Evolutionary conservation across 768 basidiomycete species (phyloP).

Genomic region (Favolaschia claudopus): DNA sequence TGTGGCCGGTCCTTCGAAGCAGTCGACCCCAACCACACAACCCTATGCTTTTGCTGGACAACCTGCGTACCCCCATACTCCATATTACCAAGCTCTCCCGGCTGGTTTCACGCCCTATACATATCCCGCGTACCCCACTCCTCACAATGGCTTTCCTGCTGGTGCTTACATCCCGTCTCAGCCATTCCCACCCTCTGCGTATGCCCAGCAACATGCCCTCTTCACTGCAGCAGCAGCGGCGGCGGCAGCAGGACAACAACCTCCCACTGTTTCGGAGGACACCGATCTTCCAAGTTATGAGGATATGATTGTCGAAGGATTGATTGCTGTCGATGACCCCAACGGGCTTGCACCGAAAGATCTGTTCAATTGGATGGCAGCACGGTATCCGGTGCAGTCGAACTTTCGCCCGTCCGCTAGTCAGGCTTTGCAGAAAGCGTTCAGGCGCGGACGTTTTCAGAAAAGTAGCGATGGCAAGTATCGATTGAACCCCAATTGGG

Average conservation of each 20-base stretch:
- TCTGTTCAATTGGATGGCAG: constrained; percentile 85
- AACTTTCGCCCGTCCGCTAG: constrained; percentile 91
- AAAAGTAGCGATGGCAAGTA: constrained; percentile 81
- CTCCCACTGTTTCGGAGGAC: constrained; percentile 28
- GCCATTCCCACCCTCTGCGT: constrained; percentile 27
- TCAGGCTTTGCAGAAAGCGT: constrained; percentile 89
- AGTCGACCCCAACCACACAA: constrained; percentile 57
- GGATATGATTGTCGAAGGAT: constrained; percentile 89
- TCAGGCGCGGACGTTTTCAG: constrained; percentile 79
- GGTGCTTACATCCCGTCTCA: constrained; percentile 37
- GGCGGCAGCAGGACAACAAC: constrained; percentile 32
- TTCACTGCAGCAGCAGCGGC: constrained; percentile 18
- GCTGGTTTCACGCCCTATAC: constrained; percentile 53
- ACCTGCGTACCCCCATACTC: constrained; percentile 68
- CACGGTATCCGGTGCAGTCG: constrained; percentile 82
- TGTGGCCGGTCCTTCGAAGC: constrained; percentile 29
- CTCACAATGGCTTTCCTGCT: constrained; percentile 41
- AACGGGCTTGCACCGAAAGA: constrained; percentile 87
- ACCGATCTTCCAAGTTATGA: constrained; percentile 86
- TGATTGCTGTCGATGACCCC: constrained; percentile 68
- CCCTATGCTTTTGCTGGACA: constrained; percentile 62
- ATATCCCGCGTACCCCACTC: constrained; percentile 45
- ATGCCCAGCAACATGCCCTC: constrained; percentile 18
- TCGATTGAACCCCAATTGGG: constrained; percentile 77
- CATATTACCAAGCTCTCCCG: constrained; percentile 65